Evolutionary conservation across 257 asterid genomes (phyloP), one percentile per base, ranked within the genome.

Genomic region (Catharanthus roseus): DNA sequence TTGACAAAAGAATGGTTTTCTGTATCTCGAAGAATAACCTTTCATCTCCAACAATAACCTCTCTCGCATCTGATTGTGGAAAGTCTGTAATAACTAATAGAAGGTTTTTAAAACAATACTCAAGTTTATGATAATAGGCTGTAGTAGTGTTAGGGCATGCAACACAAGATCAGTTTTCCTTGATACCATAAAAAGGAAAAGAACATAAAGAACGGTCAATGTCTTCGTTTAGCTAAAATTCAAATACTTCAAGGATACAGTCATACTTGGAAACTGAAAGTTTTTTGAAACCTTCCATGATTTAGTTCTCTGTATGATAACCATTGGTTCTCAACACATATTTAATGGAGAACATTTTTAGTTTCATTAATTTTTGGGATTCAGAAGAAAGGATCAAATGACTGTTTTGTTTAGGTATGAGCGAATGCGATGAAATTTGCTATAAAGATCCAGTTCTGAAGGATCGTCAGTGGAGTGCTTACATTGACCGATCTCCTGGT

Each of bases 401-500:
- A 10, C 38, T 77, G 73, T 36, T n/a, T n/a, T 26, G 15, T 75
- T 66, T 76, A 93, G 99, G 99, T 82, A 12, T 85, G 75, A 86
- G 78, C 64, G 95, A 89, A 74, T 93, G 99, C 15, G 95, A 91
- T 61, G 97, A 85, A 82, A 83, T 89, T 61, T 93, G 99, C 83
- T 91, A 89, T 77, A 93, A 93, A 72, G 97, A 90, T 73, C 97
- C 99, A 0, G 99, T 93, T 75, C 79, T 93, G 36, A 89, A 91
- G 82, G 92, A 93, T 85, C 83, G 72, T 72, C 81, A 93, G 74
- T 93, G 99, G 99, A 93, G 97, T 82, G 89, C 96, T 70, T 93
- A 82, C 66, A 91, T 93, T 23, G 99, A 93, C 74, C 97, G 99
- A 15, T 90, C 99, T 78, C 99, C 99, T 63, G 99, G 99, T 77